A percentile compares a stretch with the other conserved stretches of the same genome.
Conservation (phyloP, 257 asterid species). For the Pogostemon cablin region DNA sequence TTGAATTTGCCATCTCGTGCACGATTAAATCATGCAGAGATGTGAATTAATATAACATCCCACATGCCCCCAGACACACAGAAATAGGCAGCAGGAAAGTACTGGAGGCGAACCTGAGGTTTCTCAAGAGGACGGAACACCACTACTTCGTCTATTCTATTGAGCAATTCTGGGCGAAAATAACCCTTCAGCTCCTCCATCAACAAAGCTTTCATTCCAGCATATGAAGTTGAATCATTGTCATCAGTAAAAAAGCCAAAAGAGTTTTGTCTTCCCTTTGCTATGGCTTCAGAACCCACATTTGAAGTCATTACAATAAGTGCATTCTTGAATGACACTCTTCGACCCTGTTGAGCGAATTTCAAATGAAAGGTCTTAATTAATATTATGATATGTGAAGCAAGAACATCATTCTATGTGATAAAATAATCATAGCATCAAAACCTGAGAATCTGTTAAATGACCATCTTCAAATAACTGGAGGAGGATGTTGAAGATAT, state of each 20-base stretch:
- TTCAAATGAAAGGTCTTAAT: constrained; percentile 15
- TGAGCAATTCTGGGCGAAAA: constrained; percentile 95
- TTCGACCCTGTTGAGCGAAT: constrained; percentile 69
- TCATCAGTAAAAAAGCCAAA: constrained; percentile 70
- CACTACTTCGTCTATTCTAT: constrained; percentile 95
- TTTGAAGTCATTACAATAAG: constrained; percentile 94
- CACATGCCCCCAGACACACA: not conserved
- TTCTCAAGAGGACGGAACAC: constrained; percentile 93
- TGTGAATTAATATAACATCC: constrained; percentile 3
- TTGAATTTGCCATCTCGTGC: not conserved
- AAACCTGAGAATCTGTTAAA: constrained; percentile 97
- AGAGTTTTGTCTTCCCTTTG: constrained; percentile 66
- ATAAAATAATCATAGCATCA: constrained; percentile 18
- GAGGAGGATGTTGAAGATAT: constrained; percentile 89
- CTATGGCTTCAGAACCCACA: constrained; percentile 86
- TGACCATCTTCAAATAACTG: constrained; percentile 98
- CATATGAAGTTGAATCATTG: constrained; percentile 68
- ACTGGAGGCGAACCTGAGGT: constrained; percentile 62
- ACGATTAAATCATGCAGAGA: constrained; percentile 19
- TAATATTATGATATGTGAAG: constrained; percentile 18
- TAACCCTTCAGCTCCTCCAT: constrained; percentile 90
- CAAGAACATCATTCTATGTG: constrained; percentile 22
- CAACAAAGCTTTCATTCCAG: constrained; percentile 82
- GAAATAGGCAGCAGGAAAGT: not conserved
- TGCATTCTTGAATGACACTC: constrained; percentile 95